Base-by-base conservation (phyloP, 495 filamentous ascomycete species). In the Hypoxylon fuscum region DNA sequence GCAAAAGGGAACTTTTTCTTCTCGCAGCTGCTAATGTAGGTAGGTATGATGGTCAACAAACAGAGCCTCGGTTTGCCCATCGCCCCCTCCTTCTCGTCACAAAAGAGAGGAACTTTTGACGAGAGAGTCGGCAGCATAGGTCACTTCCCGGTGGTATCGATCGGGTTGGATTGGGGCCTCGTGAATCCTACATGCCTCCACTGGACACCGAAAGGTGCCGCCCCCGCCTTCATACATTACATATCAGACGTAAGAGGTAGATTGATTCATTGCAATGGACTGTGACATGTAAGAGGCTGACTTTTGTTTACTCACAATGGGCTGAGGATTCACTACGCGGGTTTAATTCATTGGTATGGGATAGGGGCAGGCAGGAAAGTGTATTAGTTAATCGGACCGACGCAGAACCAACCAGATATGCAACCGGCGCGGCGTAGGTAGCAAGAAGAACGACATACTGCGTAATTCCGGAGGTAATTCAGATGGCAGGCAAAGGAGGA, bases 351-450 rank as follows among this genome's bases (percentile, higher is more conserved):
- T 34, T 29, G 14, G 20, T 40, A 22, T 47, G 20, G 43, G 6
- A 45, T 44, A 46, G 52, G 48, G 55, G 61, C 23, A 60, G 15
- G 25, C 25, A 27, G 8, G 8, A 15, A 12, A 38, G 20, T n/a
- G 32, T 43, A 59, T 55, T 60, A 59, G 42, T 48, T 45, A 65
- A 52, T 65, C 62, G 62, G 62, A 59, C 62, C 55, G 55, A 50
- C 55, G 50, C 62, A 21, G 34, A 18, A 27, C 35, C 38, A 51
- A 46, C 44, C 44, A 55, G 43, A 49, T n/a, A 47, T 22, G 29
- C 20, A 48, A 29, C 43, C 43, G 14, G 5, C 10, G 43, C 17
- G 17, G 27, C 45, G 3, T n/a, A 18, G 2, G 3, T 14, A 27
- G 10, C 45, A 10, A 15, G 43, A 27, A 10, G 7, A 25, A n/a